Percentiles rank a stretch among this genome's conserved stretches.
phyloP scores from a whole-genome alignment of 1,139 yeast species.

The Zygosaccharomyces pseudobailii region DNA sequence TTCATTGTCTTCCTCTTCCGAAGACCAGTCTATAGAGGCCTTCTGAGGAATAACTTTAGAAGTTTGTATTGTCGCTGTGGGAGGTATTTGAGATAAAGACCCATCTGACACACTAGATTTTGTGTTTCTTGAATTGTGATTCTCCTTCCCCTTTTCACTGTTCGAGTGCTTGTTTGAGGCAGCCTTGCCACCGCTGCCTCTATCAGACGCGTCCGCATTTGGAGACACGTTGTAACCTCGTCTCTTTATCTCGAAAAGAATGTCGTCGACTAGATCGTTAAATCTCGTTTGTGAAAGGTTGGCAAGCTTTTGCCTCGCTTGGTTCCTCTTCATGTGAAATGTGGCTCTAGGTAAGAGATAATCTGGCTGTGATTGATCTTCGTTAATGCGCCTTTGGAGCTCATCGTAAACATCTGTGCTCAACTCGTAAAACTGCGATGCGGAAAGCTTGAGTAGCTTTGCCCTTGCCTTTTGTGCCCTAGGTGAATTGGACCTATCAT shows the following conservation, averaged over 20 bases:
- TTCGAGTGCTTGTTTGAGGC: background rate
- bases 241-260: slow-evolving; percentile 79
- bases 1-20: slow-evolving; percentile 63
- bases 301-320: slow-evolving; percentile 89
- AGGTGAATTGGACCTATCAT: slow-evolving; percentile 38
- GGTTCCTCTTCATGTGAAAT: slow-evolving; percentile 91
- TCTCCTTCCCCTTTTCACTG: background rate
- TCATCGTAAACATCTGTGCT: slow-evolving; percentile 94
- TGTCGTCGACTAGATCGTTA: slow-evolving; percentile 87
- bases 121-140: slow-evolving; percentile 1
- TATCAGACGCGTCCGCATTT: slow-evolving; percentile 4
- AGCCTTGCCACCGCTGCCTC: background rate
- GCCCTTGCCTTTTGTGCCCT: slow-evolving; percentile 78
- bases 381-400: slow-evolving; percentile 63
- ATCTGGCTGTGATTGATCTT: slow-evolving; percentile 50
- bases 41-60: slow-evolving; percentile 70
- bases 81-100: slow-evolving; percentile 5
- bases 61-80: slow-evolving; percentile 38
- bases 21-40: slow-evolving; percentile 77
- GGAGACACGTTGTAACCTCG: slow-evolving; percentile 47
- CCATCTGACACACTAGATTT: slow-evolving; percentile 4
- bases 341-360: slow-evolving; percentile 62
- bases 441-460: slow-evolving; percentile 71
- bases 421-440: slow-evolving; percentile 83
- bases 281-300: slow-evolving; percentile 78